Percentiles rank a stretch among this genome's conserved stretches.
These are phyloP conservation scores for Hypoxylon cercidicola DNA, from an alignment of 495 filamentous ascomycete species.

Conservation along the genomic window DNA sequence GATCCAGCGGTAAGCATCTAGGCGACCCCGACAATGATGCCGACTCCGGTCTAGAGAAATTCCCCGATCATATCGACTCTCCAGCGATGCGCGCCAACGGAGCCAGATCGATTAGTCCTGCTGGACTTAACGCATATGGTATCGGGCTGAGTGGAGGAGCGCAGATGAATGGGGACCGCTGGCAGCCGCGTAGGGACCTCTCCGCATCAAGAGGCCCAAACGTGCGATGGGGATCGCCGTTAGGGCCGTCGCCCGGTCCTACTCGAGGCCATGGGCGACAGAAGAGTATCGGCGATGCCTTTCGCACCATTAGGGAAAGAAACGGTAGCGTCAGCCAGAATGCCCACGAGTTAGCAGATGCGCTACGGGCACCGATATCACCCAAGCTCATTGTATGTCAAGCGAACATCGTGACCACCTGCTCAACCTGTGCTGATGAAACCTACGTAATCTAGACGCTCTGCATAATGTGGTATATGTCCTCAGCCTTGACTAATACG, in stretches of 20 bases:
- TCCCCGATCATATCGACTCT: conserved; percentile 62
- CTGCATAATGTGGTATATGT: conserved; percentile 91
- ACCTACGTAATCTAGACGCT: conserved; percentile 65
- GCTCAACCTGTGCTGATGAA: conserved; percentile 22
- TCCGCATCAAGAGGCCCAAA: conserved; percentile 47
- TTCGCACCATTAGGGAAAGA: conserved; percentile 79
- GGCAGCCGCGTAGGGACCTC: conserved; percentile 64
- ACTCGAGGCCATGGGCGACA: conserved; percentile 68
- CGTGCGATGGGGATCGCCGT: conserved; percentile 58
- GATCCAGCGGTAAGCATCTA: conserved; percentile 46
- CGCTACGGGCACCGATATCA: conserved; percentile 89
- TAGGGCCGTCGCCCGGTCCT: conserved; percentile 47
- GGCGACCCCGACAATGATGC: conserved; percentile 48
- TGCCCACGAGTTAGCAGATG: conserved; percentile 91
- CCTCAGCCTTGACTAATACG: conserved; percentile 94
- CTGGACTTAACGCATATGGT: conserved; percentile 48
- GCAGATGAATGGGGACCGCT: conserved; percentile 52
- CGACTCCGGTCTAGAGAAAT: conserved; percentile 60
- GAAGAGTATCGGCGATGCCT: conserved; percentile 87
- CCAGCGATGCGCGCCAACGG: conserved; percentile 46
- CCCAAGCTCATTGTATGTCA: conserved; percentile 82
- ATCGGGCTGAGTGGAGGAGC: conserved; percentile 47
- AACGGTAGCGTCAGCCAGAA: conserved; percentile 88
- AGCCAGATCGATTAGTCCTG: conserved; percentile 47
- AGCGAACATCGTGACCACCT: conserved; percentile 23